phyloP scores from a whole-genome alignment of 345 rosid genomes.

The Eucalyptus urophylla region DNA sequence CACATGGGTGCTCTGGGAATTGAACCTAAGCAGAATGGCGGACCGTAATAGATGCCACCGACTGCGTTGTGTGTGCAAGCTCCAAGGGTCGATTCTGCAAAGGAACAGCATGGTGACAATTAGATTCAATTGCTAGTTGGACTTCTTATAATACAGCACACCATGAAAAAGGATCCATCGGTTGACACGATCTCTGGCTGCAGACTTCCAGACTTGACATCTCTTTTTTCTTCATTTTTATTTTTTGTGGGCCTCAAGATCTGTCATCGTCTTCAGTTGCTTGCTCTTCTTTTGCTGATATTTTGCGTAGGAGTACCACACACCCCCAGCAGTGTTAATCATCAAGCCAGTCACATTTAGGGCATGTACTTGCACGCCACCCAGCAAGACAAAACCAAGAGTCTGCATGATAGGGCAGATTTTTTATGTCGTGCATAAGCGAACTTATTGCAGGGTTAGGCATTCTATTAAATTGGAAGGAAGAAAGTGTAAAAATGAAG shows the following conservation, averaged over 20 bases:
- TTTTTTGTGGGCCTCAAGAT: conserved; percentile 57
- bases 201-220: not conserved
- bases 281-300: conserved; percentile 66
- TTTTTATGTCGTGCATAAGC: not conserved
- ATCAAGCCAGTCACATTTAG: conserved; percentile 76
- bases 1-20: not conserved
- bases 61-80: not conserved
- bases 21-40: not conserved
- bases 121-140: not conserved
- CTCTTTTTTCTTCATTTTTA: not conserved
- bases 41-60: not conserved
- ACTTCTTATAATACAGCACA: not conserved
- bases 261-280: conserved; percentile 34
- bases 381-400: conserved; percentile 81
- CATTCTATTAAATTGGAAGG: not conserved
- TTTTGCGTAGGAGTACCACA: conserved; percentile 89
- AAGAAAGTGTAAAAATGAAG: not conserved
- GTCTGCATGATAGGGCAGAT: conserved; percentile 22
- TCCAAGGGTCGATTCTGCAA: not conserved
- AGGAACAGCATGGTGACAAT: not conserved
- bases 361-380: conserved; percentile 87
- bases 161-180: not conserved
- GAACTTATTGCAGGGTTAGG: not conserved
- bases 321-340: conserved; percentile 87
- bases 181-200: not conserved